Evolutionary conservation across 148 eudicot species (phyloP), one percentile per base, ranked within the genome.

Genomic region (Amaranthus palmeri): DNA sequence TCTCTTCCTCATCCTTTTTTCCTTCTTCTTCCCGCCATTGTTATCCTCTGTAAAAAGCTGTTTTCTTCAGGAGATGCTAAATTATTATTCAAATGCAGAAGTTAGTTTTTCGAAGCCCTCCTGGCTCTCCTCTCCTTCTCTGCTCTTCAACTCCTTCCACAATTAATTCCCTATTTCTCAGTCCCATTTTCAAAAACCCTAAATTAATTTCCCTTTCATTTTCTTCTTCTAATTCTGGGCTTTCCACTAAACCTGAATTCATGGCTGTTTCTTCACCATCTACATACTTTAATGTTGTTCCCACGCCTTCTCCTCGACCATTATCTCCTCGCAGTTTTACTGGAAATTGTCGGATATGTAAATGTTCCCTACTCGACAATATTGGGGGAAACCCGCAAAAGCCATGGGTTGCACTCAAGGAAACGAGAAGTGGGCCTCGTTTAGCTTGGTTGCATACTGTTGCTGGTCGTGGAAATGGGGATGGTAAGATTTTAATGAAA

Each of bases 1-100:
- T 53, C 48, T 63, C 54, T 25, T 49, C 53, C 67, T 47, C 43
- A 7, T 7, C 47, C 15, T 56, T 57, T 52, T 42, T 15, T 12
- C 36, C 54, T 61, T 58, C 48, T 9, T 53, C 12, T 17, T 13
- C 59, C 43, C 68, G 18, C 55, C n/a, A 55, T 72, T 80, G 86
- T 14, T 61, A 17, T 61, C 52, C 25, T 10, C 41, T 70, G 43
- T 50, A 45, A 46, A 10, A 4, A 10, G 13, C 8, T 41, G 36
- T 62, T 62, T 13, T 57, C 48, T 54, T 8, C 54, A 66, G 71
- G 54, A 58, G 17, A 66, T 74, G 77, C 71, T 40, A 74, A 67
- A 11, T 11, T 63, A 12, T 4, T 52, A 12, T 40, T 81, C 81
- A 59, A 53, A 91, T 91, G 95, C 97, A 88, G 87, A 91, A 87